Conservation (phyloP, 768 basidiomycete genomes). For the Amanita brunnescens region DNA sequence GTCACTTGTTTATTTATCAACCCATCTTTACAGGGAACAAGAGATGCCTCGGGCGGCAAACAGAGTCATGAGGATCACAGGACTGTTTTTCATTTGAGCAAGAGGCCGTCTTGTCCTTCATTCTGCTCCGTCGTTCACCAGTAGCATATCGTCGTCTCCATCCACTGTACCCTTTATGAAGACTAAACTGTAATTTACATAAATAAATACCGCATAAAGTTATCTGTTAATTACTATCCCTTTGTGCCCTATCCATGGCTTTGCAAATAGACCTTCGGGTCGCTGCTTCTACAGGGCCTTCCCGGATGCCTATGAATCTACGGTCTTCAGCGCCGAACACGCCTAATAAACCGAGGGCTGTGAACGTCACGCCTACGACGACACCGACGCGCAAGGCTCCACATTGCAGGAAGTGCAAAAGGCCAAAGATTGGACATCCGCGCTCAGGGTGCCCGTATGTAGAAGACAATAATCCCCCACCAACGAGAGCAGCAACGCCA, state of each 20-base stretch:
- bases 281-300: neutral
- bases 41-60: slow-evolving; percentile 4
- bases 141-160: neutral
- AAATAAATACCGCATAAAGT: slow-evolving; percentile 5
- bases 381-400: slow-evolving; percentile 41
- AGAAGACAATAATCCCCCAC: slow-evolving; percentile 13
- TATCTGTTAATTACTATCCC: neutral
- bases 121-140: neutral
- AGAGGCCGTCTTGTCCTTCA: neutral
- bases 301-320: slow-evolving; percentile 13
- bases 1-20: slow-evolving; percentile 36
- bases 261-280: neutral
- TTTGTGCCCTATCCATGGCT: neutral
- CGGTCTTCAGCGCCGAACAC: slow-evolving; percentile 16
- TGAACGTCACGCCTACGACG: slow-evolving; percentile 14
- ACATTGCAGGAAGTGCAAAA: slow-evolving; percentile 46
- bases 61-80: neutral
- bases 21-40: slow-evolving; percentile 30
- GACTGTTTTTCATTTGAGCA: neutral
- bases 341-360: slow-evolving; percentile 10
- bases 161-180: slow-evolving; percentile 5
- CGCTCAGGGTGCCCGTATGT: slow-evolving; percentile 50
- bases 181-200: slow-evolving; percentile 6
- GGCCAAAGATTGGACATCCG: slow-evolving; percentile 49
- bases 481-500: neutral